Conservation (phyloP, 1,139 yeast species). For the Saccharomyces pastorianus region DNA sequence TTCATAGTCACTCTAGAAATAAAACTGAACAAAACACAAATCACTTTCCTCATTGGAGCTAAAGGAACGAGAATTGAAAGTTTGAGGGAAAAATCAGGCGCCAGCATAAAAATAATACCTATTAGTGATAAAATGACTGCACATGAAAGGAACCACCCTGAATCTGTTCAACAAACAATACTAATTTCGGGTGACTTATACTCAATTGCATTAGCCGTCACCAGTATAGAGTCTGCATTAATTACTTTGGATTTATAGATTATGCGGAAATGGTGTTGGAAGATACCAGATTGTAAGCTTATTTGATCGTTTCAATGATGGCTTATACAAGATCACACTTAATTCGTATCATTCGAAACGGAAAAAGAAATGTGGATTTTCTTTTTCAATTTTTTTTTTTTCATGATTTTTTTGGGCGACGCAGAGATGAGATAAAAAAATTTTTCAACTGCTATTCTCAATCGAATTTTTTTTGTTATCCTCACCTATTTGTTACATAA, state of each 20-base stretch:
- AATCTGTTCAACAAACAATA: slow-evolving; percentile 22
- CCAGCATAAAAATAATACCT: slow-evolving; percentile 32
- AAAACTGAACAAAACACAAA: slow-evolving; percentile 25
- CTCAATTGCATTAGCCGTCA: slow-evolving; percentile 22
- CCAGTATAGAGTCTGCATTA: slow-evolving; percentile 11
- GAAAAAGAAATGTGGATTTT: neutral
- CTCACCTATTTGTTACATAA: neutral
- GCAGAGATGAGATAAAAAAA: slow-evolving; percentile 1
- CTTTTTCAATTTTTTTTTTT: neutral
- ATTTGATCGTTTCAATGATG: neutral
- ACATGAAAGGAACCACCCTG: slow-evolving; percentile 12
- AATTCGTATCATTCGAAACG: neutral
- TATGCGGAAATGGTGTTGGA: neutral
- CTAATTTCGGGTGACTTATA: slow-evolving; percentile 27
- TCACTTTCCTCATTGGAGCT: slow-evolving; percentile 32
- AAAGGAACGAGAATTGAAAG: slow-evolving; percentile 28
- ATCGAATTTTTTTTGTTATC: neutral
- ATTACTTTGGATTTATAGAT: neutral
- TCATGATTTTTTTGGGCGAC: neutral
- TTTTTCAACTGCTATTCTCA: neutral
- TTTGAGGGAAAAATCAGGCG: slow-evolving; percentile 24
- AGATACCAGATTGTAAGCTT: neutral
- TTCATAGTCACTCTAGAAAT: slow-evolving; percentile 10
- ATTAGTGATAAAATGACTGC: slow-evolving; percentile 14
- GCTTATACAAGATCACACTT: neutral